Base-by-base conservation (phyloP, 2,329 filamentous ascomycete species). In the Aspergillus sp. region DNA sequence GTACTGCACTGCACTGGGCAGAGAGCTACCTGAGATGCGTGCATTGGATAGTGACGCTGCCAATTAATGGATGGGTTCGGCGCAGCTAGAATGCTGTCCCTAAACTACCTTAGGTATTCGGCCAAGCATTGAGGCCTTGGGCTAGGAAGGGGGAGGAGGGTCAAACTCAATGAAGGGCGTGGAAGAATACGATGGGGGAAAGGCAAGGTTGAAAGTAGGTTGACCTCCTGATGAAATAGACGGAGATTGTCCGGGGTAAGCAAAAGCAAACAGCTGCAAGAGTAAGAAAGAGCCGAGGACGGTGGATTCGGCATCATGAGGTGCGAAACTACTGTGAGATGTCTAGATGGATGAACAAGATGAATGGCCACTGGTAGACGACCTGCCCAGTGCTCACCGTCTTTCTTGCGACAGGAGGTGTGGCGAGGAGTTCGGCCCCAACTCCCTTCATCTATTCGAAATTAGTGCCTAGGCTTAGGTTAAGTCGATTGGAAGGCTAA, bases 171-270 rank as follows among this genome's bases (percentile, higher is more conserved):
- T 20, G 3, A 20, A 20, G 20, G 20, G 20, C 3, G 24, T 9
- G 24, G 27, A 30, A 30, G 27, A 4, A 30, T 30, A 30, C 27
- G 27, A 40, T 7, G 17, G 11, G 24, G 27, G 27, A 8, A 17
- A 17, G 27, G 4, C 15, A 11, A 19, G 8, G 30, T 15, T 20
- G 33, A 22, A 19, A 9, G n/a, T 15, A 24, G 34, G n/a, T 7
- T 17, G 17, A 22, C 11, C 39, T n/a, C 20, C 27, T 30, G 8
- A 30, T 22, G 24, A 19, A 22, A 22, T 19, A 17, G 27, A 11
- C 49, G 49, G 49, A 51, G 49, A 51, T 39, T 41, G 34, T 51
- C 34, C 49, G 49, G 49, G 22, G 22, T 41, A 39, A 22, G 27
- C 27, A 30, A 30, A 30, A 30, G 27, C 27, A 9, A 30, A 3